Conservation (phyloP, 1,284 basidiomycete genomes). For the Ustilago xerochloae region DNA sequence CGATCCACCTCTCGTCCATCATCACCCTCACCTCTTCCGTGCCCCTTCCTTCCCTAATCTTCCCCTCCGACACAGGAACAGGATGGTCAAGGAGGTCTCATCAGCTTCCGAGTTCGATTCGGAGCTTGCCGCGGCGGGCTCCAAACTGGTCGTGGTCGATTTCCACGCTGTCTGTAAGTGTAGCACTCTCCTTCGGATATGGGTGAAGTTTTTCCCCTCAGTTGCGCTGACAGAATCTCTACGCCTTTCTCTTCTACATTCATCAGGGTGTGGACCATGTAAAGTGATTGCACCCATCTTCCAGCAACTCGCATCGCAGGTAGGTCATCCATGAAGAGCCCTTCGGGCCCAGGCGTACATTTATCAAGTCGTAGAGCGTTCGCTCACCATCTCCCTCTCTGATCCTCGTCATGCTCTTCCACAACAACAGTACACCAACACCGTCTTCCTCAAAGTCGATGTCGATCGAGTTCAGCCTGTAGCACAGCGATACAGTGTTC, state of each 20-base stretch:
- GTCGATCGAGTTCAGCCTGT: slow-evolving; percentile 69
- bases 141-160: slow-evolving; percentile 52
- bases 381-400: slow-evolving; percentile 5
- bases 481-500: slow-evolving; percentile 69
- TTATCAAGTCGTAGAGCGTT: not conserved
- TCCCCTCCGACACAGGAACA: slow-evolving; percentile 1
- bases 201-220: no score
- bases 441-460: slow-evolving; percentile 69
- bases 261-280: slow-evolving; percentile 49
- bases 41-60: not conserved
- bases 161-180: slow-evolving; percentile 51
- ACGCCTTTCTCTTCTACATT: not conserved
- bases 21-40: not conserved
- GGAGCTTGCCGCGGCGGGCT: slow-evolving; percentile 37
- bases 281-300: slow-evolving; percentile 45
- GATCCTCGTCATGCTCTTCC: no score
- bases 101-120: slow-evolving; percentile 43
- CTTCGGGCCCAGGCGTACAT: no score
- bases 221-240: no score
- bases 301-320: slow-evolving; percentile 33
- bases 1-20: not conserved
- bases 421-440: slow-evolving; percentile 26
- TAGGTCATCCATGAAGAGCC: no score
- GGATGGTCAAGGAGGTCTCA: slow-evolving; percentile 47
- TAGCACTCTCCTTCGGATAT: not conserved